Evolutionary conservation across 768 basidiomycete genomes (phyloP), one percentile per base, ranked within the genome.

Genomic region (Termitomyces sp.): DNA sequence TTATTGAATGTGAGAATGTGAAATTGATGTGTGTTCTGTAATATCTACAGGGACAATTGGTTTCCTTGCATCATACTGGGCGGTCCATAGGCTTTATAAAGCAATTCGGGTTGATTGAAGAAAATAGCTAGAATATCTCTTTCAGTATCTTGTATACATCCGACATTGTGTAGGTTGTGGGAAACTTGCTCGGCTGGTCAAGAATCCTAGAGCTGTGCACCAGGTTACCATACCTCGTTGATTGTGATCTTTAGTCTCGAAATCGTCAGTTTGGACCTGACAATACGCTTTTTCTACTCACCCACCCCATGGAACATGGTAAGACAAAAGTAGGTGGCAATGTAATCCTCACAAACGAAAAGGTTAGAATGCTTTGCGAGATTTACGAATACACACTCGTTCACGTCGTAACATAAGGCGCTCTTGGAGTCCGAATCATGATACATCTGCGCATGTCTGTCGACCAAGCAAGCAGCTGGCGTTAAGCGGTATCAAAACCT

Each of bases 31-130:
- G 42, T 30, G 36, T 27, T 30, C 9, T 41, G 12, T 31, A 6
- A 30, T n/a, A 20, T 31, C n/a, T 42, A 13, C 67, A 87, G 92
- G 93, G 41, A 89, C 92, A 12, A 93, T 97, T 64, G 95, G 95
- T 11, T 97, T 95, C 78, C 77, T 95, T 42, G 89, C 93, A 22
- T 85, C 89, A 5, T 95, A 94, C 65, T 95, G 91, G 87, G 92
- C 91, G n/a, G 83, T 97, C 44, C 80, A 89, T 60, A 83, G 78
- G 72, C 72, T 98, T 58, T 98, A 98, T 70, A 81, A 81, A 58
- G 84, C 90, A 33, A 91, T 93, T 62, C 86, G 92, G 41, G 83
- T 93, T 53, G 91, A 94, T 73, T 83, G 73, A 63, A 55, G 57
- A 50, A 57, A 58, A 53, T 44, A 46, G 55, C 27, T 56, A 48